Conservation (phyloP, 352 stramenopile species). For the Pythium phragmitis region DNA sequence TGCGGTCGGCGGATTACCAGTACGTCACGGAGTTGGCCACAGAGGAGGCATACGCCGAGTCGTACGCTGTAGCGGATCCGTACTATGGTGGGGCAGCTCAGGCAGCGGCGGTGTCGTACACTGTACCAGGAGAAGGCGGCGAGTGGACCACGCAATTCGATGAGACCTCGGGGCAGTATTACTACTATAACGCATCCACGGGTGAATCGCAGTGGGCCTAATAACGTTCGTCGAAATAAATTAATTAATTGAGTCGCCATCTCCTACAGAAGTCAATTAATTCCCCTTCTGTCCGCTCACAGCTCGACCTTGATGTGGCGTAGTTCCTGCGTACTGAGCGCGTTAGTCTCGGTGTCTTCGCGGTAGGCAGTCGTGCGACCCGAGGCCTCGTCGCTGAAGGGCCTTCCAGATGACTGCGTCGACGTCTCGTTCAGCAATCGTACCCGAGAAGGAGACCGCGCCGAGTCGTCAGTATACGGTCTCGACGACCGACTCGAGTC, state of each 20-base stretch:
- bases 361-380: constrained; percentile 7
- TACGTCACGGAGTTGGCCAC: constrained; percentile 58
- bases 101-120: not conserved
- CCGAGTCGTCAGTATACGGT: constrained; percentile 2
- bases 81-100: constrained; percentile 4
- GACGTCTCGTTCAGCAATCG: not conserved
- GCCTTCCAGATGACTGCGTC: not conserved
- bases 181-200: constrained; percentile 77
- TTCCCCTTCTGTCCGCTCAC: constrained; percentile 1
- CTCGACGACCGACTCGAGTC: constrained; percentile 2
- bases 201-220: constrained; percentile 70
- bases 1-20: constrained; percentile 74
- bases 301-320: constrained; percentile 27
- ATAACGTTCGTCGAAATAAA: constrained; percentile 7
- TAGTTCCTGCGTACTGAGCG: constrained; percentile 19
- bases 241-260: not conserved
- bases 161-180: constrained; percentile 54
- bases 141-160: constrained; percentile 66
- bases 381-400: not conserved
- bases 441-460: not conserved
- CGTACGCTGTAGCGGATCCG: constrained; percentile 5
- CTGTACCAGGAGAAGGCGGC: constrained; percentile 1
- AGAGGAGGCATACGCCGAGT: constrained; percentile 21
- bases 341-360: constrained; percentile 14
- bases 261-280: constrained; percentile 12